Conservation (phyloP, 2,329 filamentous ascomycete species). For the Nemania sp. region DNA sequence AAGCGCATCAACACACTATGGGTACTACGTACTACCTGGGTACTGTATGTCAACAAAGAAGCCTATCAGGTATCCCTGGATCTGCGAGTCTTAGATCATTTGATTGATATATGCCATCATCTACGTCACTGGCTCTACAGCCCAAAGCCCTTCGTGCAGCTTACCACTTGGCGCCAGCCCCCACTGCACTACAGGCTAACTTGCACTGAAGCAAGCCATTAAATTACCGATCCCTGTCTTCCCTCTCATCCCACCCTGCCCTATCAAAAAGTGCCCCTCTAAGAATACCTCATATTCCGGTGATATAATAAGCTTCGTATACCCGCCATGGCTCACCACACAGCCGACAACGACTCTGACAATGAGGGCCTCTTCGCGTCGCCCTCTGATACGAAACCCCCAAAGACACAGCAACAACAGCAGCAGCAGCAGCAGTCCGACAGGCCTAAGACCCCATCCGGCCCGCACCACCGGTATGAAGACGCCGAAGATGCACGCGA, state of each 20-base stretch:
- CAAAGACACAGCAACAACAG: constrained; percentile 28
- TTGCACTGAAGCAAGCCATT: too few species aligned
- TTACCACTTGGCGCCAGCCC: background rate
- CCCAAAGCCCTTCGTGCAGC: constrained; percentile 10
- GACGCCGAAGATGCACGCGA: constrained; percentile 69
- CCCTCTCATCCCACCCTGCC: background rate
- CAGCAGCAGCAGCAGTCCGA: too few species aligned
- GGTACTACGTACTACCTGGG: too few species aligned
- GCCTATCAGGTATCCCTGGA: too few species aligned
- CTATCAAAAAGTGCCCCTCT: constrained; percentile 5
- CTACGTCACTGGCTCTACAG: constrained; percentile 23
- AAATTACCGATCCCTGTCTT: too few species aligned
- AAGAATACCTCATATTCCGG: background rate
- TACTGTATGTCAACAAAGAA: constrained; percentile 16
- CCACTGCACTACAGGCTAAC: too few species aligned
- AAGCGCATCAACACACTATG: constrained; percentile 10
- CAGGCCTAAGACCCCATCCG: constrained; percentile 53
- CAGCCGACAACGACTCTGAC: constrained; percentile 52
- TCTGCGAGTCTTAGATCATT: too few species aligned
- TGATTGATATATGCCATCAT: too few species aligned
- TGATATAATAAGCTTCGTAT: background rate
- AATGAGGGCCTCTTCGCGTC: constrained; percentile 54
- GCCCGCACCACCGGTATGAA: constrained; percentile 46
- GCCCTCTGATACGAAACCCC: constrained; percentile 40
- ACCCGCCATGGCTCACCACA: constrained; percentile 49